Base-by-base conservation (phyloP, 768 basidiomycete species). In the Trametes maxima region DNA sequence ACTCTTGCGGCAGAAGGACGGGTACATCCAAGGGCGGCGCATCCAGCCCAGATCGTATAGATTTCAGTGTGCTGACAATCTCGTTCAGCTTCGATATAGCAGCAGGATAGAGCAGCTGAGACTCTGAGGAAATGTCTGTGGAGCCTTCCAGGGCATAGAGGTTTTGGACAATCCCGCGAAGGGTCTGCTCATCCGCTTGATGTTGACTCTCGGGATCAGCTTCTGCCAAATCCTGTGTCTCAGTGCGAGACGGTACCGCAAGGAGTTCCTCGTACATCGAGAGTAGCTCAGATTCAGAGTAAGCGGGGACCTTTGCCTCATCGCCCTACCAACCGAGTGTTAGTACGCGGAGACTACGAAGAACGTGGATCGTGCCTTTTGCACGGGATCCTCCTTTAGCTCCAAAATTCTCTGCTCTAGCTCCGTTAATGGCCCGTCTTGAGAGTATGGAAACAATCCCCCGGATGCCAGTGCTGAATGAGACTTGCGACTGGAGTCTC, bases 211-310 rank as follows among this genome's bases (percentile, higher is more conserved):
- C 33, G 12, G 33, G 14, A 39, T 62, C 56, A 3, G 64, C 63
- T 19, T 57, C 28, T 48, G 22, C 16, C 13, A 60, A 19, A 14
- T 52, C 61, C 44, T 43, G 61, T 22, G 24, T 49, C 45, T 37
- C 71, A 42, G 35, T 49, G 37, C n/a, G 64, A 21, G 33, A 59
- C 35, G 72, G 71, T 7, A 69, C 50, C 13, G 68, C 58, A 36
- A 82, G 70, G 3, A 83, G 58, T 50, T 80, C 77, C 35, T 75
- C 70, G 53, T 82, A 84, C 22, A 84, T 62, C 6, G 71, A 64
- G 4, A 73, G 61, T 7, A 80, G 68, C 17, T 81, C 73, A 4
- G 70, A 69, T 24, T 81, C 80, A 0, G 75, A 69, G 64, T 74
- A 74, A 0, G 55, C 16, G 3, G 72, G 53, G 16, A 61, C 46